phyloP scores from a whole-genome alignment of 2,329 filamentous ascomycete species.

The Trichoderma aggressivum region DNA sequence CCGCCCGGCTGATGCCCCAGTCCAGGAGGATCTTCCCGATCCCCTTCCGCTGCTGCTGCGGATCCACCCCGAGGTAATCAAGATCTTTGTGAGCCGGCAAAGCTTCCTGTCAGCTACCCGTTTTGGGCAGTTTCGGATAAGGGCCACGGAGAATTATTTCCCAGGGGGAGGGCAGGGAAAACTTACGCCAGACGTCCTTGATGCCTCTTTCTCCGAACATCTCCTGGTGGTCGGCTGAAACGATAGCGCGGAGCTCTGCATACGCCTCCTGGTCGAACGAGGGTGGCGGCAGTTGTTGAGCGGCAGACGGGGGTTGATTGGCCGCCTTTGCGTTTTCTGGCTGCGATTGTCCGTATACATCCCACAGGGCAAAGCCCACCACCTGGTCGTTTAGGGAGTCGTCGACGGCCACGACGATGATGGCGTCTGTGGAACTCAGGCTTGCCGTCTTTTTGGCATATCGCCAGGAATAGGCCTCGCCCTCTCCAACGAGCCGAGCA shows the following conservation, averaged over 20 bases:
- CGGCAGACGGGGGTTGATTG: background rate
- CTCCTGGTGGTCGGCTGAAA: constrained; percentile 7
- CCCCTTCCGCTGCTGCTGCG: constrained; percentile 21
- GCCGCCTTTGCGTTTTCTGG: constrained; percentile 10
- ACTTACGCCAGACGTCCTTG: constrained; percentile 22
- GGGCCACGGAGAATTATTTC: background rate
- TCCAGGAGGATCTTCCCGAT: constrained; percentile 22
- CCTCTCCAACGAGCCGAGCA: constrained; percentile 16
- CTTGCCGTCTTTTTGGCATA: constrained; percentile 19
- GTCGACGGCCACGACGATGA: constrained; percentile 24
- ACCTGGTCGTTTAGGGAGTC: constrained; percentile 15
- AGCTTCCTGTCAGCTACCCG: background rate
- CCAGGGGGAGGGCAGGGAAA: background rate
- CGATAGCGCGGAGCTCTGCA: constrained; percentile 11
- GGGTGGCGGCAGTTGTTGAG: constrained; percentile 5
- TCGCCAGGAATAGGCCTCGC: constrained; percentile 19
- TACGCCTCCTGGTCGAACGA: constrained; percentile 21
- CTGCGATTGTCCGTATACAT: constrained; percentile 2
- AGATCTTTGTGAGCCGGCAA: constrained; percentile 18
- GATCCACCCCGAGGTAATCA: constrained; percentile 23
- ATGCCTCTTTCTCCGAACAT: constrained; percentile 21
- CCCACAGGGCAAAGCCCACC: constrained; percentile 25
- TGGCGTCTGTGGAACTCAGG: constrained; percentile 15
- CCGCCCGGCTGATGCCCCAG: constrained; percentile 20
- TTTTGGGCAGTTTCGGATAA: background rate